These are phyloP conservation scores for Peziza echinospora DNA, from an alignment of 495 filamentous ascomycete genomes.

Conservation along the genomic window DNA sequence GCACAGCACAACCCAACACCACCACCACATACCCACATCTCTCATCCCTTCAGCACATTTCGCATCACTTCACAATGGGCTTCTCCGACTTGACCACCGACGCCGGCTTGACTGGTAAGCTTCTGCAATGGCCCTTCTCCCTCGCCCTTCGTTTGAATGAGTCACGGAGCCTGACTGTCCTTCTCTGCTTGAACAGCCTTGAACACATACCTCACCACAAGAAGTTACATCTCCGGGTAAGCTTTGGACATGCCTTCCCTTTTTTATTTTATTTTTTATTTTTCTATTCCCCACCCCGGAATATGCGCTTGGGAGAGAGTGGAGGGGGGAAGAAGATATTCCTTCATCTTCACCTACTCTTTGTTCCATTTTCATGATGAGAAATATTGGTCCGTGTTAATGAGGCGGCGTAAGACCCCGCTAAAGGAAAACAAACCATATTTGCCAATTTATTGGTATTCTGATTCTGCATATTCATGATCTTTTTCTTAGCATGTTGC, in stretches of 20 bases:
- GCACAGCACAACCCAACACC: background rate
- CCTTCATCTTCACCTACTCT: conserved; percentile 1
- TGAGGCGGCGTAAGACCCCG: conserved; percentile 96
- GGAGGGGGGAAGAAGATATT: too few relatives aligned
- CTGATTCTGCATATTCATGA: too few relatives aligned
- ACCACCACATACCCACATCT: conserved; percentile 1
- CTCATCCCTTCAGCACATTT: background rate
- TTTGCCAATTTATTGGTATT: conserved; percentile 47
- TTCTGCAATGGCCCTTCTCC: conserved; percentile 7
- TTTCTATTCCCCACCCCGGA: conserved; percentile 1
- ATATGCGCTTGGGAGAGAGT: too few relatives aligned
- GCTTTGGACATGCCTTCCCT: conserved; percentile 15
- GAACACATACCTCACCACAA: conserved; percentile 71
- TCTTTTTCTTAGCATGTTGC: conserved; percentile 10
- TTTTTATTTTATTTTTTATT: conserved; percentile 1
- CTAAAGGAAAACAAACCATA: conserved; percentile 58
- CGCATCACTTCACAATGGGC: conserved; percentile 47
- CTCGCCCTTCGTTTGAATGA: background rate
- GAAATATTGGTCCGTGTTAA: conserved; percentile 95
- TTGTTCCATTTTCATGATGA: conserved; percentile 41
- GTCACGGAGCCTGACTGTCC: background rate
- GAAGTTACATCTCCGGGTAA: conserved; percentile 90
- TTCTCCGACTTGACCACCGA: conserved; percentile 84
- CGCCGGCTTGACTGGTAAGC: conserved; percentile 65
- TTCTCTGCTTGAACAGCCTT: conserved; percentile 38